Evolutionary conservation across 2,329 filamentous ascomycete genomes (phyloP), one percentile per base, ranked within the genome.

Genomic region (Xylaria hypoxylon): DNA sequence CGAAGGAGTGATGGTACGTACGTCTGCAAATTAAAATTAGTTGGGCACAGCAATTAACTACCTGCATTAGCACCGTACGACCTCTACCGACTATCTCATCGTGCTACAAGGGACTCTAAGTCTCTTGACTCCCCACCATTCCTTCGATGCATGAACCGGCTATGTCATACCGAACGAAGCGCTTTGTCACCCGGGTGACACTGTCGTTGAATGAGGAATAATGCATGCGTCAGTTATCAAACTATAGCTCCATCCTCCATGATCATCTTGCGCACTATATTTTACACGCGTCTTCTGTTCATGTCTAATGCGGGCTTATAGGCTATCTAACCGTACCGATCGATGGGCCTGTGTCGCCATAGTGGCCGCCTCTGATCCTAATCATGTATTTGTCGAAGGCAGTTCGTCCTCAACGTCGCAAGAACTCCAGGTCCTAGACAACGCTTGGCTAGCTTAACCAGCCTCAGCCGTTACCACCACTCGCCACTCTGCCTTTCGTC

Each of bases 151-250:
- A 2, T 61, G 69, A 15, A 72, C 74, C n/a, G 73, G 75, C 35
- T 77, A 75, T 65, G 65, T 68, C 8, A 62, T 73, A 60, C 68
- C 71, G 38, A 64, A 68, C 26, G 75, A 76, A 68, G 76, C 75
- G 1, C 45, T 74, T 5, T 74, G 70, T 63, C 70, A 67, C n/a
- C 67, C 71, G 1, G 76, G 76, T 15, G 75, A 77, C 19, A 68
- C 76, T n/a, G 70, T 77, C n/a, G 60, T 72, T 40, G 73, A 77
- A 66, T 72, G 77, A 22, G 75, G 76, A 4, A 73, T 71, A 15
- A 74, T 77, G 70, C 76, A 79, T 62, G 72, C 73, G 77, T 78
- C 73, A 77, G 77, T 76, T 31, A 22, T 13, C 24, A 24, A 17
- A 44, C 19, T 35, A 38, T 24, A 8, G 22, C 35, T 44, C 44